Evolutionary conservation across 2,329 filamentous ascomycete species (phyloP).

Genomic region (Escovopsis sp.): DNA sequence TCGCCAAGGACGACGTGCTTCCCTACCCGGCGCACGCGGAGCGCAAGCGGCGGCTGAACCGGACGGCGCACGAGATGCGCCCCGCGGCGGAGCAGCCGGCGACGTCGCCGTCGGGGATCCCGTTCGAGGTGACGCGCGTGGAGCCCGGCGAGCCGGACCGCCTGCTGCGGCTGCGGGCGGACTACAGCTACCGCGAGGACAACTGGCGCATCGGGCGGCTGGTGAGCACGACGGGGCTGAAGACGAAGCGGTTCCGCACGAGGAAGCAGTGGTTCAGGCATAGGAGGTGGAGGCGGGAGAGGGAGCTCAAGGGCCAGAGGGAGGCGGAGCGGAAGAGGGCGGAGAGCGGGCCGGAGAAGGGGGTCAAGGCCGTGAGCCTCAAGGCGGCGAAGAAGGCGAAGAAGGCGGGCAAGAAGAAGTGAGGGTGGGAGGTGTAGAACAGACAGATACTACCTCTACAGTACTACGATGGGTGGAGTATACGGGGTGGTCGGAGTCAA

Average conservation of each 20-base stretch:
- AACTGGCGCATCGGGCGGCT: conserved; percentile 44
- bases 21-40: conserved; percentile 63
- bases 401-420: conserved; percentile 22
- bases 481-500: no score
- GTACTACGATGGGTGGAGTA: no score
- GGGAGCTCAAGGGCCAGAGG: conserved; percentile 26
- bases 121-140: conserved; percentile 29
- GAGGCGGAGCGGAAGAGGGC: conserved; percentile 21
- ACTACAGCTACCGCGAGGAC: conserved; percentile 47
- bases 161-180: conserved; percentile 33
- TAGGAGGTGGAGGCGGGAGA: conserved; percentile 27
- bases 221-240: conserved; percentile 34
- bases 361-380: conserved; percentile 20
- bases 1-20: conserved; percentile 66
- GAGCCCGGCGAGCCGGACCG: conserved; percentile 29
- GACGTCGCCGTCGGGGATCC: conserved; percentile 36
- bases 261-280: conserved; percentile 34
- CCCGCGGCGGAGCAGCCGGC: conserved; percentile 21
- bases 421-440: conserved; percentile 4
- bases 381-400: conserved; percentile 21
- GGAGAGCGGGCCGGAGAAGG: conserved; percentile 17
- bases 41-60: conserved; percentile 60
- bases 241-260: conserved; percentile 35
- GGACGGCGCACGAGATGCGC: conserved; percentile 41
- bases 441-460: no score